Evolutionary conservation across 306 rosid species (phyloP).

Genomic region (Comarum palustre): DNA sequence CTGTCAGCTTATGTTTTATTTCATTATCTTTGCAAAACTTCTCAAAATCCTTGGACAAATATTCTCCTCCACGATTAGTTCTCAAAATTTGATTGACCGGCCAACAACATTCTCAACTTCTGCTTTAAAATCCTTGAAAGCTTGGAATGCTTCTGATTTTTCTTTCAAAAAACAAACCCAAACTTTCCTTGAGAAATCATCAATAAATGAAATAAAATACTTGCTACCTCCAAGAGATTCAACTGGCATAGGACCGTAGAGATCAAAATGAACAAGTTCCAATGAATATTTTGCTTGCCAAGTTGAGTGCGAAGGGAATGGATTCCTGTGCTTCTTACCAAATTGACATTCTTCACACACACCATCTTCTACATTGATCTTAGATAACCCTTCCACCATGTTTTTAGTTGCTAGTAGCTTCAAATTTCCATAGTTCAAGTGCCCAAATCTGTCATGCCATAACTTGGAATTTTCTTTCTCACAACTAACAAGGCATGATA

Average conservation of each 20-base stretch:
- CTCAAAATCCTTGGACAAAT: neutral
- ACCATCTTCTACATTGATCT: neutral
- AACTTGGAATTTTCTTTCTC: too few relatives aligned
- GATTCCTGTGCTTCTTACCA: constrained; percentile 12
- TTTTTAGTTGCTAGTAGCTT: neutral
- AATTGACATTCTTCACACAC: constrained; percentile 4
- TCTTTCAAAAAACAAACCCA: neutral
- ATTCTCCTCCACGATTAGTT: neutral
- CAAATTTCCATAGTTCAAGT: constrained; percentile 14
- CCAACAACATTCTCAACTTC: neutral
- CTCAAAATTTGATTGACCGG: constrained; percentile 1
- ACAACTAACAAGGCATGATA: too few relatives aligned
- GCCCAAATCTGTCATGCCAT: constrained; percentile 5
- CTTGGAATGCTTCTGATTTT: constrained; percentile 10
- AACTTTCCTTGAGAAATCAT: too few relatives aligned
- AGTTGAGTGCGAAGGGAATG: neutral
- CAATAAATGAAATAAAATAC: too few relatives aligned
- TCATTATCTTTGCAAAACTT: neutral
- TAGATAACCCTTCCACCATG: neutral
- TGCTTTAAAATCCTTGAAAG: constrained; percentile 1
- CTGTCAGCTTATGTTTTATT: neutral
- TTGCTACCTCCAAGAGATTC: neutral
- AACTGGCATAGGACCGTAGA: neutral
- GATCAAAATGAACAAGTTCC: neutral
- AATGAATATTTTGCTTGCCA: neutral